Base-by-base conservation (phyloP, 2,329 filamentous ascomycete species). In the Clarireedia sp. region DNA sequence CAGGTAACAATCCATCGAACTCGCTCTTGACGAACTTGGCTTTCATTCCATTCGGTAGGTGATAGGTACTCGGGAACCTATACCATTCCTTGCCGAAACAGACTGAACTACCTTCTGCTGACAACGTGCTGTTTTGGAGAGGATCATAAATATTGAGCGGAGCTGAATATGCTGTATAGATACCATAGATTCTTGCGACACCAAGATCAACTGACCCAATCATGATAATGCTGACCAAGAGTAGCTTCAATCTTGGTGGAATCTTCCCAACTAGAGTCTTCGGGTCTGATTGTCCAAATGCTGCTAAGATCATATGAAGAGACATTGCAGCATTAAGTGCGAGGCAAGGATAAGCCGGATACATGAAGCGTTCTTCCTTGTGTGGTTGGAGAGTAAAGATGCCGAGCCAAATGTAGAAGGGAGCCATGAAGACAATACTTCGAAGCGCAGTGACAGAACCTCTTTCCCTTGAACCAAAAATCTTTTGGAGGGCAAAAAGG, bases 361-460 rank as follows among this genome's bases (percentile, higher is more conserved):
- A 99, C 91, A 99, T 97, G 75, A 99, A 99, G 6, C 94, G 80
- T 72, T 99, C 94, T 70, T 99, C 94, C 67, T 99, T 99, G 73
- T 99, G 94, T 16, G 94, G 89, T 68, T 99, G 94, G 8, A 87
- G 69, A 0, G 89, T 92, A 73, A 99, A 97, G 59, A 97, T 94
- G 3, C 73, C 81, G 26, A 99, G 79, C 94, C 94, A 99, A 67
- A 96, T 78, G 69, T 97, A 99, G 71, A 97, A 95, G 0, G 94
- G 94, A 0, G 82, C 74, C 53, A 92, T 76, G 62, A 96, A 89
- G 19, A 92, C 81, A 48, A 95, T 66, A 9, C 86, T 89, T 37
- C 90, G 85, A 54, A 95, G 72, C 1, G 87, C 79, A 1, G 84
- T 87, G 60, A 87, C 79, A 57, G 85, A 82, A 3, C 83, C 62